Conservation (phyloP, 129 eudicot species). For the Sambucus nigra region DNA sequence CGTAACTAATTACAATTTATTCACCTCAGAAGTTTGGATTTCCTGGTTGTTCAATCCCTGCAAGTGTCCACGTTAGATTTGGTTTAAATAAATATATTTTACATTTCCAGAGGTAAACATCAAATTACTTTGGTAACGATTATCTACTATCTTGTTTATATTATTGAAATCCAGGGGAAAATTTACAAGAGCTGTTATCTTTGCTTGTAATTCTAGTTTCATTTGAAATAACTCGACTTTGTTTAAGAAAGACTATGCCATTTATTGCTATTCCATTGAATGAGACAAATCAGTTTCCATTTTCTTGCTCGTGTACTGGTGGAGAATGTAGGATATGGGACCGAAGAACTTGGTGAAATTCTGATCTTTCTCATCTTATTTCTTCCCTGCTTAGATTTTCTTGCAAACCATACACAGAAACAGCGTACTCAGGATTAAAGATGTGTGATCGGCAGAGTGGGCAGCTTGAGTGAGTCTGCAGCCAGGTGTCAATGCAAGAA, state of each 20-base stretch:
- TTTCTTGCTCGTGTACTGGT: not conserved
- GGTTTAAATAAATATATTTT: not conserved
- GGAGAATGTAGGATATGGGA: constrained; percentile 22
- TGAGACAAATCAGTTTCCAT: constrained; percentile 1
- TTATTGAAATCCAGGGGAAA: not conserved
- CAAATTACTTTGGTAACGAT: not conserved
- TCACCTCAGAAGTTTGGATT: not conserved
- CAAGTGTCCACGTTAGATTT: not conserved
- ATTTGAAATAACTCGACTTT: no score
- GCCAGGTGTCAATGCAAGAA: constrained; percentile 72
- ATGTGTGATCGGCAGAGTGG: constrained; percentile 64
- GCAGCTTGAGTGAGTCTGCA: constrained; percentile 63
- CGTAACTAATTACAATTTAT: not conserved
- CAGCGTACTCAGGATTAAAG: constrained; percentile 29
- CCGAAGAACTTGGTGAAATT: constrained; percentile 22
- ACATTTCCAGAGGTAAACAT: not conserved
- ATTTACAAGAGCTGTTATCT: constrained; percentile 1
- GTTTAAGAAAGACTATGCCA: not conserved
- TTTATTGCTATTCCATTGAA: not conserved
- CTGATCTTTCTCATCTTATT: constrained; percentile 26
- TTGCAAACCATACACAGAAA: constrained; percentile 35
- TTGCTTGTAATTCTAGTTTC: not conserved
- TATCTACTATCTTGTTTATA: not conserved
- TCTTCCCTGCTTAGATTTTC: constrained; percentile 50
- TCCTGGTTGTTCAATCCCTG: not conserved